phyloP scores from a whole-genome alignment of 768 basidiomycete genomes.

The Lentinus tigrinus region DNA sequence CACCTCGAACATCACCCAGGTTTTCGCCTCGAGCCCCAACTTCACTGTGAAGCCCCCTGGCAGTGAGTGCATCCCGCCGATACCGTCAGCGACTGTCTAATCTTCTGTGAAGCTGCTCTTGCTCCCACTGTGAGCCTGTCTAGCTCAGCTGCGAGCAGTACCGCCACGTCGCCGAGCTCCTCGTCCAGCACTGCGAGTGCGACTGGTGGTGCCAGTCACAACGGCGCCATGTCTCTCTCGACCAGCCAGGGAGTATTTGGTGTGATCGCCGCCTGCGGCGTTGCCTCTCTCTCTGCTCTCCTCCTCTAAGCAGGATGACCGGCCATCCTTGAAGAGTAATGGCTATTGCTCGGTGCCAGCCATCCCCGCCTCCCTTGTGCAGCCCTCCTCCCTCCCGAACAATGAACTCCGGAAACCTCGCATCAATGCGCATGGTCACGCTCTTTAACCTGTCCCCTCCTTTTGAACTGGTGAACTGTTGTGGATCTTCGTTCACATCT shows the following conservation, averaged over 20 bases:
- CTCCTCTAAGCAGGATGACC: constrained; percentile 12
- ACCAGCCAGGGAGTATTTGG: constrained; percentile 16
- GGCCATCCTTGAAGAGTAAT: background rate
- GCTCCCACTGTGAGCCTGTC: constrained; percentile 20
- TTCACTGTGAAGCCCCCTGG: constrained; percentile 39
- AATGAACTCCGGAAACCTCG: background rate
- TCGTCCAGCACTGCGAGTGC: constrained; percentile 1
- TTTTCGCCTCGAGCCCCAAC: constrained; percentile 31
- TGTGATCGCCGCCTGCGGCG: constrained; percentile 21
- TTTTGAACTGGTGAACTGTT: background rate
- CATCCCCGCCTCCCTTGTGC: constrained; percentile 9
- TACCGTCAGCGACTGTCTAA: background rate
- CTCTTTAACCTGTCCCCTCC: constrained; percentile 6
- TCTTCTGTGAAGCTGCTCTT: constrained; percentile 3
- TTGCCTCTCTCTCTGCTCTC: constrained; percentile 23
- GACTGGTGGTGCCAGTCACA: constrained; percentile 2
- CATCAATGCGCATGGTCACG: background rate
- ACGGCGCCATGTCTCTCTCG: constrained; percentile 7
- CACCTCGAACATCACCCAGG: constrained; percentile 29
- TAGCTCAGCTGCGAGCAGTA: constrained; percentile 12
- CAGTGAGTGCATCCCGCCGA: constrained; percentile 27
- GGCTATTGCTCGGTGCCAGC: background rate
- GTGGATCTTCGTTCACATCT: too few species aligned
- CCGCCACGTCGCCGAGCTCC: constrained; percentile 14
- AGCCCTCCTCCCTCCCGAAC: constrained; percentile 1